Conservation (phyloP, 352 stramenopile genomes). For the Globisporangium orthogonon region DNA sequence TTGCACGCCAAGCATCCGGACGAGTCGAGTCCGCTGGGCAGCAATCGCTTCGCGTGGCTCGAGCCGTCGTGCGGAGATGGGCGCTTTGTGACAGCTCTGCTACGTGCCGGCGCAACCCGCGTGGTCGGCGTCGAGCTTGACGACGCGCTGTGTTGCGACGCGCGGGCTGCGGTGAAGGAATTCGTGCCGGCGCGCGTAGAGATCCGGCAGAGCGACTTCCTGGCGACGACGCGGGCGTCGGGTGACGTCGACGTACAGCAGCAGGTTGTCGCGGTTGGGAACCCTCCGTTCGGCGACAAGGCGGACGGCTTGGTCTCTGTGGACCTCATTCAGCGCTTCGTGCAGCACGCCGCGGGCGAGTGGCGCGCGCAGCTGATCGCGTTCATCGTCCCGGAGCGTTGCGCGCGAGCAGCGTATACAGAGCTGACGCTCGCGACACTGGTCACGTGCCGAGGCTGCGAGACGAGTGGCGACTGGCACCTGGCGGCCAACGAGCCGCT, state of each 20-base stretch:
- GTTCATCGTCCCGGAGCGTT: constrained; percentile 70
- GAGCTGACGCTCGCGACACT: constrained; percentile 28
- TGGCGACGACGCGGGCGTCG: constrained; percentile 24
- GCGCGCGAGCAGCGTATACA: constrained; percentile 31
- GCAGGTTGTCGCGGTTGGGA: constrained; percentile 45
- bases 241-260: background rate
- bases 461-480: constrained; percentile 14
- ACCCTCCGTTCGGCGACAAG: constrained; percentile 59
- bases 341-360: constrained; percentile 32
- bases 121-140: constrained; percentile 67
- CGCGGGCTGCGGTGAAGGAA: constrained; percentile 6
- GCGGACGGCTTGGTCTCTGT: background rate
- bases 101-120: constrained; percentile 25
- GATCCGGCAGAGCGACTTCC: constrained; percentile 43
- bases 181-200: constrained; percentile 12
- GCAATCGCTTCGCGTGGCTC: constrained; percentile 35
- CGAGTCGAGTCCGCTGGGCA: constrained; percentile 1
- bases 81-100: constrained; percentile 37
- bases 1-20: constrained; percentile 2
- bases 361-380: constrained; percentile 49
- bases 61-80: constrained; percentile 74
- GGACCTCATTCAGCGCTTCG: constrained; percentile 55
- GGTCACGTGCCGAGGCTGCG: background rate
- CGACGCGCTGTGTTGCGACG: constrained; percentile 11
- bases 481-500: constrained; percentile 27